These are phyloP conservation scores for Lepiota venenata DNA, from an alignment of 768 basidiomycete species.

Conservation along the genomic window DNA sequence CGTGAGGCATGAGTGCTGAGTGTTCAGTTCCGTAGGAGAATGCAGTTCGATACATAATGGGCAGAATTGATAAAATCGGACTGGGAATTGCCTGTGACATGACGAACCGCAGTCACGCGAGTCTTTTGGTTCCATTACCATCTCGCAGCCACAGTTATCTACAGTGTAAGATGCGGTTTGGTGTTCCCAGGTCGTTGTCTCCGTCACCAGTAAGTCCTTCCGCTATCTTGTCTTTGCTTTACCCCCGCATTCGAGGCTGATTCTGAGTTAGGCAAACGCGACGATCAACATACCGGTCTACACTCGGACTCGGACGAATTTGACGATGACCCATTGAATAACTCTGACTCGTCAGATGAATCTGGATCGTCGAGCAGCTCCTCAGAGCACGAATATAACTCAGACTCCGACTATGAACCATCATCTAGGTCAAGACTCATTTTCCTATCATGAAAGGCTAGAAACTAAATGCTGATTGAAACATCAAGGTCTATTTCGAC, in stretches of 20 bases:
- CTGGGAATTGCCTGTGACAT: no score
- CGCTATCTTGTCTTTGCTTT: no score
- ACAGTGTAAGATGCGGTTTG: conserved; percentile 47
- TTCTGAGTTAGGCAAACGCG: conserved; percentile 21
- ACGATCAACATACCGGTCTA: conserved; percentile 52
- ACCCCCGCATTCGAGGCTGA: conserved; percentile 3
- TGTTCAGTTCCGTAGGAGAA: no score
- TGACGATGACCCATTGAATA: conserved; percentile 19
- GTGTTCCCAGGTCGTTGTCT: conserved; percentile 48
- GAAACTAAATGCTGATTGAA: no score
- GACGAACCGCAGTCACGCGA: no score
- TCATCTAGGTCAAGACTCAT: conserved; percentile 6
- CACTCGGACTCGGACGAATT: conserved; percentile 44
- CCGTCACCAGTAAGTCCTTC: conserved; percentile 39
- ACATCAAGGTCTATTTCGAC: no score
- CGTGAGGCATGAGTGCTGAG: no score
- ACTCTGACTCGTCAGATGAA: conserved; percentile 17
- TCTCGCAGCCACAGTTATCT: no score
- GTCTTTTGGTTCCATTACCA: neutral
- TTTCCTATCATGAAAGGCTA: no score
- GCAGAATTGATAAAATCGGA: no score
- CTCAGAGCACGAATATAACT: neutral
- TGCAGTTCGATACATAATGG: no score
- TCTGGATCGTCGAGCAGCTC: conserved; percentile 17
- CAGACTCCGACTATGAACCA: conserved; percentile 18